phyloP scores from a whole-genome alignment of 148 eudicot species.

The Spergularia marina region DNA sequence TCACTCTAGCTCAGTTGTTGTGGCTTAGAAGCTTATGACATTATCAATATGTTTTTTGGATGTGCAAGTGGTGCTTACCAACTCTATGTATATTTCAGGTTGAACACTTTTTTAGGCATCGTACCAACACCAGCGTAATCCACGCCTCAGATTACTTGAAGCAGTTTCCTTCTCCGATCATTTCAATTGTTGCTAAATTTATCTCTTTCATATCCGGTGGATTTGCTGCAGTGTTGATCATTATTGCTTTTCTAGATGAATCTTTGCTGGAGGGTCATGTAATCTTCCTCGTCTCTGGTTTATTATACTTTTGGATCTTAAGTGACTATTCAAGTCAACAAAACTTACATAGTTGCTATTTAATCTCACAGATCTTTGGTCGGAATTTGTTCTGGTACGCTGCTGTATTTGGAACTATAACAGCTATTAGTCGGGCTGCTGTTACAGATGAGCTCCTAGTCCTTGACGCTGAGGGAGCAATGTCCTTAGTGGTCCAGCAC shows the following conservation, averaged over 20 bases:
- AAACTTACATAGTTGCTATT: slow-evolving; percentile 4
- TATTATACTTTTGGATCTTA: background rate
- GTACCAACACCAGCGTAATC: slow-evolving; percentile 65
- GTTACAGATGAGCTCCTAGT: slow-evolving; percentile 74
- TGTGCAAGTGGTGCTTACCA: background rate
- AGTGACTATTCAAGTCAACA: background rate
- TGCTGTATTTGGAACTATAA: slow-evolving; percentile 92
- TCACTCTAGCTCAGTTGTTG: background rate
- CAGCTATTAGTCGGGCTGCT: slow-evolving; percentile 86
- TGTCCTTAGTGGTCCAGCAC: slow-evolving; percentile 78
- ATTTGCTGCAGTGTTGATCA: slow-evolving; percentile 87
- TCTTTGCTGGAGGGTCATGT: slow-evolving; percentile 99
- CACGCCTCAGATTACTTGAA: slow-evolving; percentile 90
- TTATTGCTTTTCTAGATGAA: slow-evolving; percentile 89
- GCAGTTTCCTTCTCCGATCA: slow-evolving; percentile 87
- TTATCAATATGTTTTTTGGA: background rate
- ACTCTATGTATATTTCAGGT: slow-evolving; percentile 44
- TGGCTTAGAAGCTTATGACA: background rate
- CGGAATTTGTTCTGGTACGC: slow-evolving; percentile 97
- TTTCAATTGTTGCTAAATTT: slow-evolving; percentile 79
- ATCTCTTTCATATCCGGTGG: slow-evolving; percentile 93
- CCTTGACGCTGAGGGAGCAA: slow-evolving; percentile 80
- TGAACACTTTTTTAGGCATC: slow-evolving; percentile 91
- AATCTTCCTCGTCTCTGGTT: slow-evolving; percentile 31
- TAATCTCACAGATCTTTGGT: slow-evolving; percentile 71